Base-by-base conservation (phyloP, 1,139 yeast species). In the Geotrichum candidum region DNA sequence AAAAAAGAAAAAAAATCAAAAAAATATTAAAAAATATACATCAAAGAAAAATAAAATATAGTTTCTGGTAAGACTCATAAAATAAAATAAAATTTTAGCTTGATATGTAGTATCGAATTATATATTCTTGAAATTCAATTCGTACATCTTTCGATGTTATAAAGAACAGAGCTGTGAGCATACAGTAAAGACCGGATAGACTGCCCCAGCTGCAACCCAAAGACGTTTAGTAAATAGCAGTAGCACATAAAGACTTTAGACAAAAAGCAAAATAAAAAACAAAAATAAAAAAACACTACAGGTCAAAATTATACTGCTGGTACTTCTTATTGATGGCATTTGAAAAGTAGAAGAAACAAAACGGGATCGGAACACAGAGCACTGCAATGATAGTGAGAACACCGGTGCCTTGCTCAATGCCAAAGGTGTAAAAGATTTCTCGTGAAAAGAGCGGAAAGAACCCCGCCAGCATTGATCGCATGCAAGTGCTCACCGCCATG, bases 371-470 rank as follows among this genome's bases (percentile, higher is more conserved):
- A 57, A 86, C 78, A 82, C 87, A 78, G 0, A 75, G 79, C 10
- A 83, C 64, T 0, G 86, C 78, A 48, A 86, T 70, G 68, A 85
- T 82, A 0, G 83, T 90, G 58, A 87, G 72, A 1, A 86, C 64
- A 41, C 82, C 77, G 2, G 83, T 76, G 3, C 90, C 92, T 90
- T 91, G 86, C 59, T 77, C 77, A 2, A 81, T 78, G 0, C 88
- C 91, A 65, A 85, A 76, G 1, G 73, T 74, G 57, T 74, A 70
- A 71, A 81, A 85, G 78, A 88, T 76, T 62, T 82, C 82, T 29
- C 82, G 77, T 1, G 87, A 84, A 72, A 89, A 89, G 51, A 90
- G 75, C 1, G 96, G 96, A 75, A 90, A 88, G 0, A 87, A 83
- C 7, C 89, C 88, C 4, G 91, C 90, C 76, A 87, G 77, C 1